phyloP scores from a whole-genome alignment of 805 yeast genomes.

The Monosporozyma aquatica region DNA sequence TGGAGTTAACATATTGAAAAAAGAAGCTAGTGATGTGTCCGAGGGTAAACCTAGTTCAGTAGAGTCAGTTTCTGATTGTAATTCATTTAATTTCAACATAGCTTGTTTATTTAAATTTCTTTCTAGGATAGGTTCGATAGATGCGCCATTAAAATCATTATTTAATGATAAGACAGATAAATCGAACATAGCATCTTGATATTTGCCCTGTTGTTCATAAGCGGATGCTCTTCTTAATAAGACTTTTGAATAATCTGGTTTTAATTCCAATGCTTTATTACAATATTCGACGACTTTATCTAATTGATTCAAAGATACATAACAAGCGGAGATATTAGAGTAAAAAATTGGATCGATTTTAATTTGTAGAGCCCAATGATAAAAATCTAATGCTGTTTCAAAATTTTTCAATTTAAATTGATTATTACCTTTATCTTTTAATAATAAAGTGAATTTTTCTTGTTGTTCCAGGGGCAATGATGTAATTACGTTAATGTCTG shows the following conservation, averaged over 20 bases:
- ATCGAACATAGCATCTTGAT: constrained; percentile 82
- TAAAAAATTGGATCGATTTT: constrained; percentile 81
- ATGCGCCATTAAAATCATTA: constrained; percentile 73
- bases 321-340: constrained; percentile 95
- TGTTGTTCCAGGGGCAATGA: constrained; percentile 42
- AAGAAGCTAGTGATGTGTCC: constrained; percentile 73
- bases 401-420: constrained; percentile 63
- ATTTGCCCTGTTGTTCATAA: constrained; percentile 70
- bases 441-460: constrained; percentile 57
- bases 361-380: constrained; percentile 66
- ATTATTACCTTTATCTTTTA: constrained; percentile 85
- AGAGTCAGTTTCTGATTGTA: constrained; percentile 2
- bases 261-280: constrained; percentile 71
- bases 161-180: constrained; percentile 79
- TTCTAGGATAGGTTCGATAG: constrained; percentile 75
- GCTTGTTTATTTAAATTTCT: constrained; percentile 77
- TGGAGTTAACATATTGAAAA: constrained; percentile 73
- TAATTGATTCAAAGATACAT: constrained; percentile 68
- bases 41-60: constrained; percentile 57
- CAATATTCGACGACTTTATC: constrained; percentile 85
- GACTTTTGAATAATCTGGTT: constrained; percentile 89
- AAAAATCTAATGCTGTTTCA: constrained; percentile 68
- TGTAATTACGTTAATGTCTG: constrained; percentile 40
- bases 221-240: constrained; percentile 89
- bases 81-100: constrained; percentile 55